phyloP scores from a whole-genome alignment of 1,139 yeast species.

The Taphrina communis region DNA sequence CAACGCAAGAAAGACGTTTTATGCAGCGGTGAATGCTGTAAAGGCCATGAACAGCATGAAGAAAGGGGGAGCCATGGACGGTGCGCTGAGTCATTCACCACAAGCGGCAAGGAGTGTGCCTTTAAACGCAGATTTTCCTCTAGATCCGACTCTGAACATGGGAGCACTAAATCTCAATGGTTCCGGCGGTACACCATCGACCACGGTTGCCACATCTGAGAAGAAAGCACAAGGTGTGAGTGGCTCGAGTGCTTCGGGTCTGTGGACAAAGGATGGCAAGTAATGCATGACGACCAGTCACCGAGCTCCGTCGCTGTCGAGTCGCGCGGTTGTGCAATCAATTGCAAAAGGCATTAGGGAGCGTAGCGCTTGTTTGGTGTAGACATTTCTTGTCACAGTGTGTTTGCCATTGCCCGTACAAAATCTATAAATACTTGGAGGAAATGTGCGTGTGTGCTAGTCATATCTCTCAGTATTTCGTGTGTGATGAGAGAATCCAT shows the following conservation, averaged over 20 bases:
- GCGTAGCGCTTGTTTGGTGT: conserved; percentile 5
- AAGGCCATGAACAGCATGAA: conserved; percentile 42
- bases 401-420: too few relatives aligned
- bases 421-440: too few relatives aligned
- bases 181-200: background rate
- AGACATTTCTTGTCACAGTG: too few relatives aligned
- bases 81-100: conserved; percentile 51
- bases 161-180: conserved; percentile 13
- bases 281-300: background rate
- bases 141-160: conserved; percentile 32
- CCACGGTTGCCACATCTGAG: background rate
- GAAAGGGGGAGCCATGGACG: conserved; percentile 51
- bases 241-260: conserved; percentile 20
- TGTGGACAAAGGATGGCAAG: conserved; percentile 20
- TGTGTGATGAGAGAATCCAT: too few relatives aligned
- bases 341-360: background rate
- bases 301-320: too few relatives aligned
- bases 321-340: too few relatives aligned
- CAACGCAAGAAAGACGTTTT: conserved; percentile 44
- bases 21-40: conserved; percentile 38
- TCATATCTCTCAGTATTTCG: too few relatives aligned
- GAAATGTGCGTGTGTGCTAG: too few relatives aligned
- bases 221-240: conserved; percentile 11
- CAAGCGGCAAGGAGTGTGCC: conserved; percentile 45
- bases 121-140: conserved; percentile 35